Base-by-base conservation (phyloP, 208 protist species). In the Tritrichomonas foetus region DNA sequence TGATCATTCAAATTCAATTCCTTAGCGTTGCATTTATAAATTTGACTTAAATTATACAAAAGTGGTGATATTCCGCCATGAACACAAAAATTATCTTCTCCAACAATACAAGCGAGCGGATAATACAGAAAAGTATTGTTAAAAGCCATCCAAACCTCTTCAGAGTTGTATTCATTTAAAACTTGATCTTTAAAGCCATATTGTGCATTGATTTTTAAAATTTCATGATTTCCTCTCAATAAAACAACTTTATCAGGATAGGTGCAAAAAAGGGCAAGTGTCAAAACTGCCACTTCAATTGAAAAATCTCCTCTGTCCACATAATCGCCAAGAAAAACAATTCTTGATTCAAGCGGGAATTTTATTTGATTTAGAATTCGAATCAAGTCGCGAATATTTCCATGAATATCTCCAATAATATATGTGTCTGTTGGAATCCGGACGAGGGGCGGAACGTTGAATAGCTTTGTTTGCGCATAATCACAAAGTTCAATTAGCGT, bases 141-240 rank as follows among this genome's bases (percentile, higher is more conserved):
- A 94, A 97, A 98, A 9, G 94, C 75, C 93, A 95, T 93, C 96
- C 96, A 97, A 11, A 97, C 95, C 30, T 94, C 93, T 0, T 95
- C 94, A 47, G 96, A 96, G 49, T 96, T 96, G 94, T 99, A 94
- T 66, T 66, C 33, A 69, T 57, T 9, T 44, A 89, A 47, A 47
- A 94, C 93, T 93, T 95, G 93, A 25, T 95, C 74, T 39, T 93
- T 57, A 41, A 95, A 95, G 20, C 94, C 94, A 57, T 94, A 95
- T 49, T 93, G 94, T 94, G 98, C 97, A 74, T 98, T 99, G 93
- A 99, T 98, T 94, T 99, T 97, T 0, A 98, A 96, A 5, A 97
- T 98, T 95, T 99, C 98, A 95, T 99, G 98, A 95, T 99, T 99
- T 93, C 98, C 98, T 94, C 98, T 97, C 11, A 99, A 96, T 33